Evolutionary conservation across 2,329 filamentous ascomycete genomes (phyloP).

Genomic region (Aureobasidium vineae): DNA sequence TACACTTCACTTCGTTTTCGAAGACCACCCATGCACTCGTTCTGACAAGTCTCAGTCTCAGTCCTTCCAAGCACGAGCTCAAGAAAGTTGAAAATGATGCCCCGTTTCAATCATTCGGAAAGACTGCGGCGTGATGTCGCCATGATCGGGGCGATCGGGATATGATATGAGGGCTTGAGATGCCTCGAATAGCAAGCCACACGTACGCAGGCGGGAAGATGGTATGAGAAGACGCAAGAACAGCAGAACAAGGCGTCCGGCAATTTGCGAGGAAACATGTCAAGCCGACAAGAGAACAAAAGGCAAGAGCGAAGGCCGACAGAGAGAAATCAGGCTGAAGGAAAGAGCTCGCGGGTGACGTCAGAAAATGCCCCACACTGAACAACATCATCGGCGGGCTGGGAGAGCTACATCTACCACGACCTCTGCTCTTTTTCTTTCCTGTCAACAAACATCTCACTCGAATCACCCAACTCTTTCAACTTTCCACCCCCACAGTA

Average conservation of each 20-base stretch:
- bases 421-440: conserved; percentile 19
- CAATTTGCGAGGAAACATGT: neutral
- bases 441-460: conserved; percentile 23
- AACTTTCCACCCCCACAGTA: conserved; percentile 2
- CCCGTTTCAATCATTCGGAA: conserved; percentile 6
- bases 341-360: conserved; percentile 15
- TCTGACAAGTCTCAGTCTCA: too few species aligned
- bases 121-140: conserved; percentile 15
- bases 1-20: too few species aligned
- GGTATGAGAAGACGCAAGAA: neutral
- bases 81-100: neutral
- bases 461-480: neutral
- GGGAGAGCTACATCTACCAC: conserved; percentile 14
- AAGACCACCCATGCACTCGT: too few species aligned
- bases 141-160: conserved; percentile 7
- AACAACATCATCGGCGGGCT: conserved; percentile 22
- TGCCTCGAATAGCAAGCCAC: neutral
- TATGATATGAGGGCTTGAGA: too few species aligned
- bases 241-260: neutral
- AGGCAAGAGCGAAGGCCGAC: conserved; percentile 7
- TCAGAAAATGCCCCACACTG: conserved; percentile 21
- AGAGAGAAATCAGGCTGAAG: conserved; percentile 20
- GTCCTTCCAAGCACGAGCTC: neutral
- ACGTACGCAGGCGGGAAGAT: neutral
- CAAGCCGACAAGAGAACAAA: neutral